Base-by-base conservation (phyloP, 208 protist genomes). In the Plasmodiophora brassicae region DNA sequence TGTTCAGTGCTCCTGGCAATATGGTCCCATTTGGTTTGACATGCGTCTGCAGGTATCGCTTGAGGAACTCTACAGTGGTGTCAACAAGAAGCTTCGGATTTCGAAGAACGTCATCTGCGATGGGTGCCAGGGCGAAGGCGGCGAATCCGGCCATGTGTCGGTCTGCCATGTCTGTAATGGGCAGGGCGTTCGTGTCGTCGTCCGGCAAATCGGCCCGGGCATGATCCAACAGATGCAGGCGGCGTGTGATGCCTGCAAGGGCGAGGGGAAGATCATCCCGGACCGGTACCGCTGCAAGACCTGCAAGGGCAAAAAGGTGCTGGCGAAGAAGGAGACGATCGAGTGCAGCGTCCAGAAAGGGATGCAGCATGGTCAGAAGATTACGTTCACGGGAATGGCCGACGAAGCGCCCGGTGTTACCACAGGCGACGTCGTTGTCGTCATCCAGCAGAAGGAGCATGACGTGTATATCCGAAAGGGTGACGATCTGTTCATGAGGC, bases 401-500 rank as follows among this genome's bases (percentile, higher is more conserved):
- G 87, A 89, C 41, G 72, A 89, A 45, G 85, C 54, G 22, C 65
- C 57, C 32, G 87, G 87, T 1, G n/a, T 78, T 1, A 39, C 46
- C 0, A 38, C 87, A 44, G 72, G 85, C 45, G 87, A 89, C 45
- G 50, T 89, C 22, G 20, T 71, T 5, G 83, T 89, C 32, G 65
- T 89, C 45, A 84, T 89, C 38, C 53, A 89, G 44, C 35, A 85
- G 35, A 89, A 85, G 45, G 35, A 46, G 39, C 87, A 89, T 36
- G 87, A 89, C 25, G 38, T 89, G 65, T 89, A 44, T 35, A 57
- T 5, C 0, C 87, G 87, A 45, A 85, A 88, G 45, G 89, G 89
- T 1, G 89, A 89, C 46, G 85, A 90, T 38, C 45, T 90, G 28
- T 85, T 85, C 35, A 88, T 88, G 46, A 46, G 87, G 41, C 86